Base-by-base conservation (phyloP, 2,329 filamentous ascomycete genomes). In the Cadophora luteo-olivacea region DNA sequence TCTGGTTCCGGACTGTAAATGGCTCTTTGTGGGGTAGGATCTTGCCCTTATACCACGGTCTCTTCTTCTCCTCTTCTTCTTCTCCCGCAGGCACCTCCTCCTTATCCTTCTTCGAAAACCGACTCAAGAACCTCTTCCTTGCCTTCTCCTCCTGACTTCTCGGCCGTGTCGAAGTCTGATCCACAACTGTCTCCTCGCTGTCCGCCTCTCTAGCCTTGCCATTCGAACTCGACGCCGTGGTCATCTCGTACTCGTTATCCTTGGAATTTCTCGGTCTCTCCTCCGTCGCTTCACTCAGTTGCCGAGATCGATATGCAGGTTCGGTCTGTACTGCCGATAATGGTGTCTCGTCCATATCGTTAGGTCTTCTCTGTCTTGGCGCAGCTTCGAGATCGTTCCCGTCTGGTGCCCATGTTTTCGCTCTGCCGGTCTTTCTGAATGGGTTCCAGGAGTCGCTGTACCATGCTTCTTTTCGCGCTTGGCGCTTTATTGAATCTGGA, bases 1-100 rank as follows among this genome's bases (percentile, higher is more conserved):
- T 79, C 79, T 94, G 92, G 75, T 90, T 89, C 69, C 81, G 81
- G 9, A 87, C 75, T 0, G 89, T 91, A 68, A 87, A 91, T 24
- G 78, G 76, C 51, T 80, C 77, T 57, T 81, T 76, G 65, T 80
- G 81, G 65, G 83, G 80, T 66, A 83, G 78, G n/a, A 78, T 77
- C 65, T 83, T 80, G 25, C 75, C 76, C 57, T 71, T 75, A 51
- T 75, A 77, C 66, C 75, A 75, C 14, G 75, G 72, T 12, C 70
- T 58, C 63, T 75, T 75, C 64, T 77, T 78, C 24, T 70, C 68
- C 9, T 61, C 64, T 19, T 74, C 71, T 7, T 38, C 36, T 7
- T 74, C 72, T 12, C 68, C 69, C 33, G 74, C 68, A 2, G 61
- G 63, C 16, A 64, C 32, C 16, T 67, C 48, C 22, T 67, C 66